Conservation (phyloP, 2,329 filamentous ascomycete species). For the Colletotrichum sp. region DNA sequence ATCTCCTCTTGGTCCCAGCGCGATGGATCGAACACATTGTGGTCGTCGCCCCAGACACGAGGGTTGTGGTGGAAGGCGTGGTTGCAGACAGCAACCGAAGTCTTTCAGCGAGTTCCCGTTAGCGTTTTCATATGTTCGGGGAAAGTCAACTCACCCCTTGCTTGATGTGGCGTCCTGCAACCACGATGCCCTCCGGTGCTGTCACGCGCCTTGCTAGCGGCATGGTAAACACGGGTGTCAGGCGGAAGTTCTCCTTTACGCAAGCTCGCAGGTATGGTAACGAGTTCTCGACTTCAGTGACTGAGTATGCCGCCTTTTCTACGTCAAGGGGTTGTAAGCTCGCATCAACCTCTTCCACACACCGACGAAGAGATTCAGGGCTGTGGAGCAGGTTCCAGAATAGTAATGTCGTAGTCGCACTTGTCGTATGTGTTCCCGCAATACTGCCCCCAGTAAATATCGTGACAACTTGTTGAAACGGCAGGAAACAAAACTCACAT, state of each 20-base stretch:
- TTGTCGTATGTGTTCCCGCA: constrained; percentile 4
- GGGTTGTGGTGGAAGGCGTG: constrained; percentile 8
- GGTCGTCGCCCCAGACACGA: neutral
- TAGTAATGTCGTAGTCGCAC: neutral
- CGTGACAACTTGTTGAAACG: too few relatives aligned
- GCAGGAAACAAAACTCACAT: constrained; percentile 27
- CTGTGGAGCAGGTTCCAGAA: constrained; percentile 7
- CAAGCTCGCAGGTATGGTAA: neutral
- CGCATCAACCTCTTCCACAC: neutral
- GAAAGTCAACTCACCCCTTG: neutral
- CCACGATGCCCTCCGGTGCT: neutral
- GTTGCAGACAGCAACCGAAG: constrained; percentile 4
- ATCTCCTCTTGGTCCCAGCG: neutral
- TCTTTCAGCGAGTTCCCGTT: neutral
- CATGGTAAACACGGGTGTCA: constrained; percentile 4
- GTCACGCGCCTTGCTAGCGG: constrained; percentile 1
- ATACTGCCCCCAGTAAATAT: neutral
- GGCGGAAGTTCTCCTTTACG: constrained; percentile 7
- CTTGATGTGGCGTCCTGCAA: neutral
- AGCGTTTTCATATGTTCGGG: neutral
- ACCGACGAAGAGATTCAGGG: neutral
- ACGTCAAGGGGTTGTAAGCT: neutral
- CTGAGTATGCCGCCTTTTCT: neutral
- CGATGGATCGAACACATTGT: neutral
- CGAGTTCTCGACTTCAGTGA: neutral